A percentile compares a stretch with the other conserved stretches of the same genome.
Conservation (phyloP, 306 rosid species). For the Lotus japonicus region DNA sequence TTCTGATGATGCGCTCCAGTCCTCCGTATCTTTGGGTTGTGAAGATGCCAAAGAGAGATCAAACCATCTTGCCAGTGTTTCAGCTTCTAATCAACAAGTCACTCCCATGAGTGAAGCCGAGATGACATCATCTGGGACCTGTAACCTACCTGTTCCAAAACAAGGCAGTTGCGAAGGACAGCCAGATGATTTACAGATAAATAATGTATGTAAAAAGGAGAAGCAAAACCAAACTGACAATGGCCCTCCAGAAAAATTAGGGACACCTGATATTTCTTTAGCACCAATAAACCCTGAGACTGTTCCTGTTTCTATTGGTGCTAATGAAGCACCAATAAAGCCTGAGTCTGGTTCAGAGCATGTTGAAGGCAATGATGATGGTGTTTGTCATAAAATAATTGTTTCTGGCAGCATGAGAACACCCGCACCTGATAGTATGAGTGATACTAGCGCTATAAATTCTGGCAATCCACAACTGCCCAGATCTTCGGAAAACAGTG, state of each 20-base stretch:
- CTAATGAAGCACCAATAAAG: constrained; percentile 28
- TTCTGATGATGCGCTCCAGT: constrained; percentile 23
- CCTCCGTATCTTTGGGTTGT: constrained; percentile 27
- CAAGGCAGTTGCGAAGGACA: constrained; percentile 34
- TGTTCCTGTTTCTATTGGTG: constrained; percentile 29
- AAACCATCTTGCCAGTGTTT: constrained; percentile 33
- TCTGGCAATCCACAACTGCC: constrained; percentile 21
- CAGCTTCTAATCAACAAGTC: constrained; percentile 33
- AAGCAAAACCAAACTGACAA: constrained; percentile 33
- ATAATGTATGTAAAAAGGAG: constrained; percentile 40
- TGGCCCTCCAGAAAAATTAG: constrained; percentile 34
- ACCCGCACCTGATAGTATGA: constrained; percentile 42
- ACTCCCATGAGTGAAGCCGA: constrained; percentile 38
- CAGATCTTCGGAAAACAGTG: constrained; percentile 36
- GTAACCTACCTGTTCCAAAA: constrained; percentile 27
- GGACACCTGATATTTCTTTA: constrained; percentile 30
- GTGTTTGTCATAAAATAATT: constrained; percentile 14
- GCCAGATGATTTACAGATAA: constrained; percentile 27
- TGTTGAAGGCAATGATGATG: constrained; percentile 31
- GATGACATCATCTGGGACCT: constrained; percentile 26
- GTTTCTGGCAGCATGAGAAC: constrained; percentile 19
- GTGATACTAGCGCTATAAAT: constrained; percentile 30
- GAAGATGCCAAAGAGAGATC: constrained; percentile 39
- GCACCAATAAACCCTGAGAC: constrained; percentile 32
- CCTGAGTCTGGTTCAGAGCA: constrained; percentile 34